Evolutionary conservation across 108 stramenopile genomes (phyloP), one percentile per base, ranked within the genome.

Genomic region (Pseudonitzschia delicatissima): DNA sequence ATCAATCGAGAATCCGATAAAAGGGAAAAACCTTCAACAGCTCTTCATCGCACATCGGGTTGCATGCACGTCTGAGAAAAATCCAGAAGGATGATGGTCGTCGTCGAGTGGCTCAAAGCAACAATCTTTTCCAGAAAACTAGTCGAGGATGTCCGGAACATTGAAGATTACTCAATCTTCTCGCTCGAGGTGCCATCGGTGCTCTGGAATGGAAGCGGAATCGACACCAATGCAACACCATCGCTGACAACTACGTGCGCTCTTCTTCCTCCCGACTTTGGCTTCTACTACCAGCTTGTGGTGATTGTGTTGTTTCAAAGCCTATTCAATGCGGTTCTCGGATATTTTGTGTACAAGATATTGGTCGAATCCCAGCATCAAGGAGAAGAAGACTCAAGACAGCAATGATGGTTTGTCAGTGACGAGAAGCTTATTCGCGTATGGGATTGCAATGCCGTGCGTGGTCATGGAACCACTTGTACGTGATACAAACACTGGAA

Each of bases 271-370:
- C 53, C 9, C 6, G 17, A 55, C 1, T 33, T 15, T 28, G 28
- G 2, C 6, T 55, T 33, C 29, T 32, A 27, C 31, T 11, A 15
- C 32, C 53, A 55, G 17, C 9, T 55, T 3, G 15, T 33, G 5
- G 29, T 55, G 29, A 55, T 35, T 33, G 3, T 32, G 0, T 2
- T 55, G 5, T 17, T 55, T 12, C 53, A 55, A 33, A 55, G 5
- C 32, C 28, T 55, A 27, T 55, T 55, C 53, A 55, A 55, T 55
- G 53, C 53, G 8, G n/a, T 55, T n/a, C 18, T 55, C 0, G 53
- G 53, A 31, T 55, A 5, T 15, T 55, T 55, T 12, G 0, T 55
- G 29, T 55, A 33, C 32, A 55, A 33, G 34, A 33, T 55, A 12
- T n/a, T 55, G 32, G 17, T 55, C 17, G 31, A 55, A 15, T 29